Base-by-base conservation (phyloP, 768 basidiomycete species). In the Hypholoma fasciculare region DNA sequence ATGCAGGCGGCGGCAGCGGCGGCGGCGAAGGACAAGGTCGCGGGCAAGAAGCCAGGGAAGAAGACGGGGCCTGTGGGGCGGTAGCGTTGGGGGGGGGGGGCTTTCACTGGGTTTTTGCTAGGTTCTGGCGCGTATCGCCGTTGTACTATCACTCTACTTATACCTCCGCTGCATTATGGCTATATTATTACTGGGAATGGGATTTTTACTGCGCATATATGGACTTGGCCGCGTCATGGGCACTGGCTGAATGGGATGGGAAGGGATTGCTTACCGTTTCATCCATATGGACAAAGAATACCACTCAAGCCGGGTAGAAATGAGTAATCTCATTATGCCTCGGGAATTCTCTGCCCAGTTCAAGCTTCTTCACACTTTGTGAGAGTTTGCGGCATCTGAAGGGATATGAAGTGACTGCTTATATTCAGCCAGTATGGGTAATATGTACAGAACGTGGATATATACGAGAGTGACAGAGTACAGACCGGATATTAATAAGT, bases 111-210 rank as follows among this genome's bases (percentile, higher is more conserved):
- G 37, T 12, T 14, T 11, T 20, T 37, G 39, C 5, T 6, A 12
- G 17, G 40, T 34, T 36, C 14, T 37, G 5, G 19, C 20, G 26
- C 47, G 30, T 47, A 54, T 54, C 46, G 20, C 44, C 34, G 34
- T 47, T 47, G 54, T 54, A 54, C 38, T 54, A 54, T 47, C 36
- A 54, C 54, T 47, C 19, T 54, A 47, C 54, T 47, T 54, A 54
- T 54, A 54, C 54, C 54, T 47, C 19, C 42, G 23, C 37, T 6
- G 30, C 6, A 34, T 34, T 34, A 34, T 34, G 30, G 30, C 30
- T 9, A 34, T 56, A 26, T 38, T 48, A 23, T 49, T 56, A 49
- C n/a, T 56, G 9, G 37, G 34, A 42, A 27, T 56, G 17, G 37
- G 52, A 54, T 46, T 34, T 34, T 34, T 34, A 34, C 30, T 34